Evolutionary conservation across 2,329 filamentous ascomycete genomes (phyloP).

Genomic region (Penicillium brasilianum): DNA sequence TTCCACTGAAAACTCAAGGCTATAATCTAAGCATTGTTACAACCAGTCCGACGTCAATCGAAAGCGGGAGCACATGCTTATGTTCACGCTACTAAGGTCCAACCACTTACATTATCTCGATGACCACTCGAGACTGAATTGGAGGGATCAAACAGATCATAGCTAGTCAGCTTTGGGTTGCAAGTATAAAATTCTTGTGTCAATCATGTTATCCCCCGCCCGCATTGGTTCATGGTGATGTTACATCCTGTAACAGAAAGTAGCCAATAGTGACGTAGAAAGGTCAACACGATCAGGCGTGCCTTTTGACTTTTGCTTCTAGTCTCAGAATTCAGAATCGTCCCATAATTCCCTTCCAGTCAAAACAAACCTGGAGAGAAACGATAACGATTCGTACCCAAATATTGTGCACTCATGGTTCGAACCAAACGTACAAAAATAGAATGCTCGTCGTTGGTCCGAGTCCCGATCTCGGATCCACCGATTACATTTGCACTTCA

Average conservation of each 20-base stretch:
- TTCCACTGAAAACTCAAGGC: no score
- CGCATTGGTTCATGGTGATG: neutral
- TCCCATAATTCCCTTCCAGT: neutral
- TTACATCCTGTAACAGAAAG: neutral
- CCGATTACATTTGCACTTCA: conserved; percentile 4
- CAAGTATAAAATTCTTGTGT: neutral
- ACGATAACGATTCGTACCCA: conserved; percentile 4
- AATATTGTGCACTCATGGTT: neutral
- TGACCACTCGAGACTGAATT: neutral
- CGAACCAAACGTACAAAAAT: conserved; percentile 3
- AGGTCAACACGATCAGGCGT: neutral
- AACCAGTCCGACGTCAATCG: no score
- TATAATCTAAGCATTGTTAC: no score
- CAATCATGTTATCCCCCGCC: conserved; percentile 4
- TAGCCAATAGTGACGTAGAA: neutral
- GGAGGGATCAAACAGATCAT: neutral
- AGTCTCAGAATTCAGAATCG: neutral
- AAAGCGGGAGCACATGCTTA: no score
- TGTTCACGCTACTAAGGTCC: no score
- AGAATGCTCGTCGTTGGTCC: conserved; percentile 7
- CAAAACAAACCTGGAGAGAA: neutral
- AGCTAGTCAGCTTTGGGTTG: neutral
- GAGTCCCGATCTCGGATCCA: neutral
- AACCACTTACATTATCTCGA: no score
- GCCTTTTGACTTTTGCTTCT: neutral